These are phyloP conservation scores for Porodaedalea pini DNA, from an alignment of 1,284 basidiomycete species.

Conservation along the genomic window DNA sequence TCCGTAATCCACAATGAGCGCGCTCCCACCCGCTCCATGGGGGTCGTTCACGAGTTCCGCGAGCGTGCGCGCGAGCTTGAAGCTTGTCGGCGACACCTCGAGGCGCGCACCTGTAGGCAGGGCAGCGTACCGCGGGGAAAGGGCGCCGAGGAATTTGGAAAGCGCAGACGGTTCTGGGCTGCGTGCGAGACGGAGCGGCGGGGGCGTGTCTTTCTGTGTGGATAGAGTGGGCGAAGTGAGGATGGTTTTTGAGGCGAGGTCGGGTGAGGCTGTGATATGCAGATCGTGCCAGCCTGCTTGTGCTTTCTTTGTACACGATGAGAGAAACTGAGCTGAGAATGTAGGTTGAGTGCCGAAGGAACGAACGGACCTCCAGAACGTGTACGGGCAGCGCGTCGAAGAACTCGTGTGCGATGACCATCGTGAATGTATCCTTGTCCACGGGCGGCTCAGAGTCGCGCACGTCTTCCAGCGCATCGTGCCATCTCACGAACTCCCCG, in stretches of 20 bases:
- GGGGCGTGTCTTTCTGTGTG: constrained; percentile 30
- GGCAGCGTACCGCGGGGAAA: constrained; percentile 65
- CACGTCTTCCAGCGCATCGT: constrained; percentile 70
- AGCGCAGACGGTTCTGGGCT: constrained; percentile 61
- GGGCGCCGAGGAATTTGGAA: constrained; percentile 63
- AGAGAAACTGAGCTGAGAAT: neutral
- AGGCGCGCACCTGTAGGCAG: constrained; percentile 68
- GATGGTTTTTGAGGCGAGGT: constrained; percentile 29
- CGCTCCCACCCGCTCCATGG: constrained; percentile 59
- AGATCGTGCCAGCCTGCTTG: constrained; percentile 86
- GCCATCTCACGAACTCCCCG: constrained; percentile 56
- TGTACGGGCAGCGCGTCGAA: constrained; percentile 97
- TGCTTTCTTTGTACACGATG: constrained; percentile 52
- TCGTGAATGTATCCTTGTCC: constrained; percentile 65
- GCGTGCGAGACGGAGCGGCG: constrained; percentile 59
- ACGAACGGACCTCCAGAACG: constrained; percentile 68
- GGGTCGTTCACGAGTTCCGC: constrained; percentile 54
- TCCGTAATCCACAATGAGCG: constrained; percentile 91
- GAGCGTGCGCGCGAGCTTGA: constrained; percentile 61
- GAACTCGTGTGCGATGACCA: constrained; percentile 95
- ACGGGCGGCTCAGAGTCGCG: constrained; percentile 26
- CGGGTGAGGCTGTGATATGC: constrained; percentile 53
- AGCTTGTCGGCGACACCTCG: constrained; percentile 76
- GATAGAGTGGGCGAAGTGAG: constrained; percentile 40
- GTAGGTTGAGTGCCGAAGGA: constrained; percentile 7